Evolutionary conservation across 805 yeast genomes (phyloP), one percentile per base, ranked within the genome.

Genomic region (Candida tibetensis): DNA sequence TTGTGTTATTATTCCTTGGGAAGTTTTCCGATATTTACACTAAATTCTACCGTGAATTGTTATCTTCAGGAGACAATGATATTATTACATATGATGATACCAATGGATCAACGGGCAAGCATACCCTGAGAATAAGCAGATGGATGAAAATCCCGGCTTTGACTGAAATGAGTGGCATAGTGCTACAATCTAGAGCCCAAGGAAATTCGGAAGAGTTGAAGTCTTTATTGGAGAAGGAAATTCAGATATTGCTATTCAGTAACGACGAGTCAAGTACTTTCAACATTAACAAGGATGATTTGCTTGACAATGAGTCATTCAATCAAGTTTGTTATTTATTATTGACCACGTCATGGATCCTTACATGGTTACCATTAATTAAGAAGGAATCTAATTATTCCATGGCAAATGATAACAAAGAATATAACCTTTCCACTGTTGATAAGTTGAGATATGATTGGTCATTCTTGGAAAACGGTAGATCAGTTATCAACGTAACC

Each of bases 341-440:
- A 14, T 66, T 75, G 10, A 74, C 84, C 3, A 46, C 82, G 1
- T 61, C 69, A 13, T 77, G 88, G 80, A 62, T 81, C 2, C 56
- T 77, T 28, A 49, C 64, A 13, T 81, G 89, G 85, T 65, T 85
- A 30, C 82, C 85, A 0, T 52, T 52, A 4, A 58, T 81, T 52
- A 66, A 75, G 37, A 73, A 75, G 36, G 52, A 51, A 15, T 58
- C 69, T 1, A 64, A 60, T 32, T 59, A 54, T 37, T 47, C 49
- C 17, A 45, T 49, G 17, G 39, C 52, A 23, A 47, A 50, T 21
- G 33, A 26, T 4, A 32, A 30, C 10, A 21, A 25, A 14, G 28
- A 14, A 7, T 58, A 47, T 29, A 47, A 44, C n/a, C 39, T 58
- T 4, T 46, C 60, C 5, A 44, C 49, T 7, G 52, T 66, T 17